Conservation (phyloP, 1,284 basidiomycete species). For the Ustilago hordei region DNA sequence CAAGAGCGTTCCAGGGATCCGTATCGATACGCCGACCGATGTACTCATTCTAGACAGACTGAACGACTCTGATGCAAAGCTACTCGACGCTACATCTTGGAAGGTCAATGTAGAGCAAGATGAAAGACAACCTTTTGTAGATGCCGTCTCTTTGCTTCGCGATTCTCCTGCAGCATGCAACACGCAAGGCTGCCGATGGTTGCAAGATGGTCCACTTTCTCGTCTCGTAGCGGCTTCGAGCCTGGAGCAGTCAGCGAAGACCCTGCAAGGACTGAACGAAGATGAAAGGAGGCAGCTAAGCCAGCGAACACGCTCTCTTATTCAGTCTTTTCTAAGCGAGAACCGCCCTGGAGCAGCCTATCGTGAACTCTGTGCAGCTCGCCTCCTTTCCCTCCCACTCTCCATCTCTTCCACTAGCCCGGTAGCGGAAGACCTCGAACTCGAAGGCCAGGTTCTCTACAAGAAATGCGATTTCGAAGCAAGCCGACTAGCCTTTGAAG, state of each 20-base stretch:
- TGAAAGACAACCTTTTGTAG: conserved; percentile 12
- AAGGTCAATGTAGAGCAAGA: conserved; percentile 20
- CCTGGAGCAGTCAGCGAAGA: neutral
- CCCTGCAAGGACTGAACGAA: neutral
- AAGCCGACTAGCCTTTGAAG: conserved; percentile 34
- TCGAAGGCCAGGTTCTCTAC: conserved; percentile 46
- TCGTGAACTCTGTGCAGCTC: conserved; percentile 49
- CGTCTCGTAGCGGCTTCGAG: conserved; percentile 18
- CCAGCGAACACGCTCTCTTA: conserved; percentile 19
- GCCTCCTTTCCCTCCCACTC: conserved; percentile 21
- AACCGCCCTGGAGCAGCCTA: conserved; percentile 48
- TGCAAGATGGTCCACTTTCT: conserved; percentile 55
- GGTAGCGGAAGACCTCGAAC: conserved; percentile 37
- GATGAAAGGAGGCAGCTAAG: conserved; percentile 4
- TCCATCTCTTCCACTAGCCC: conserved; percentile 7
- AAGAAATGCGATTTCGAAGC: conserved; percentile 32
- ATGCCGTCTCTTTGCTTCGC: conserved; percentile 7
- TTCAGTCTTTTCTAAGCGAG: conserved; percentile 32
- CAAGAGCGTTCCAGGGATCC: conserved; percentile 57
- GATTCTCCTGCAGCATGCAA: conserved; percentile 31
- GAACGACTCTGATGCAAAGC: conserved; percentile 13
- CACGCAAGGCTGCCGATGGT: conserved; percentile 46
- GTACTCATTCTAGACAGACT: conserved; percentile 53
- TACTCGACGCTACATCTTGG: conserved; percentile 35
- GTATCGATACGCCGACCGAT: conserved; percentile 67